phyloP scores from a whole-genome alignment of 2,329 filamentous ascomycete species.

The Trichophyton equinum region DNA sequence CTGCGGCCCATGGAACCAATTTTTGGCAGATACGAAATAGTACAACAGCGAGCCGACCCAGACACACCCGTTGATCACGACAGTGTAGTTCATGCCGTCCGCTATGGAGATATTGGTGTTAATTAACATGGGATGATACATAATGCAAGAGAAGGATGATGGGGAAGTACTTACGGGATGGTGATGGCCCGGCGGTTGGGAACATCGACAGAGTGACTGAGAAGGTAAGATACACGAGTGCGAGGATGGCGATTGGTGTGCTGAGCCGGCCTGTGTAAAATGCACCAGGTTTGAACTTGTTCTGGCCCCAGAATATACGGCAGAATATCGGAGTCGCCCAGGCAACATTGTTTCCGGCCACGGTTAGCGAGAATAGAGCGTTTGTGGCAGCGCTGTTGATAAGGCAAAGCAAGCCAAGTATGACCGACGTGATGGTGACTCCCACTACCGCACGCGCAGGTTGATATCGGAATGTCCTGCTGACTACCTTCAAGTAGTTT shows the following conservation, averaged over 20 bases:
- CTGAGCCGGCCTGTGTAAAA: constrained; percentile 47
- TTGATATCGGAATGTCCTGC: constrained; percentile 43
- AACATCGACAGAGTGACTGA: constrained; percentile 49
- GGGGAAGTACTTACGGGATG: constrained; percentile 27
- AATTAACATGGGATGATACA: neutral
- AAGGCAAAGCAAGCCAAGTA: constrained; percentile 46
- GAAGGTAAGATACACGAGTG: constrained; percentile 44
- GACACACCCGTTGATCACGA: constrained; percentile 48
- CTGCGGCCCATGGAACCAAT: constrained; percentile 50
- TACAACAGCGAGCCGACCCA: constrained; percentile 47
- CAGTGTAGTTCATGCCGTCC: constrained; percentile 49
- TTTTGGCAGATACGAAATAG: constrained; percentile 44
- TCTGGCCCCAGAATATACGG: constrained; percentile 45
- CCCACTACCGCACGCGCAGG: constrained; percentile 46
- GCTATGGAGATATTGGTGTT: constrained; percentile 17
- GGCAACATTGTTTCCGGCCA: constrained; percentile 50
- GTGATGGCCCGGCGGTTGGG: constrained; percentile 43
- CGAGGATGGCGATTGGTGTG: constrained; percentile 41
- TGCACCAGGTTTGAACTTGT: constrained; percentile 46
- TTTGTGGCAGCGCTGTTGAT: constrained; percentile 46
- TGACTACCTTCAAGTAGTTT: constrained; percentile 44
- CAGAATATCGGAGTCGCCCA: constrained; percentile 49
- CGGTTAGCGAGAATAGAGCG: constrained; percentile 47
- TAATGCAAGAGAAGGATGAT: neutral
- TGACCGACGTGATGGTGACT: constrained; percentile 37